Conservation (phyloP, 2,329 filamentous ascomycete species). For the Nemania abortiva region DNA sequence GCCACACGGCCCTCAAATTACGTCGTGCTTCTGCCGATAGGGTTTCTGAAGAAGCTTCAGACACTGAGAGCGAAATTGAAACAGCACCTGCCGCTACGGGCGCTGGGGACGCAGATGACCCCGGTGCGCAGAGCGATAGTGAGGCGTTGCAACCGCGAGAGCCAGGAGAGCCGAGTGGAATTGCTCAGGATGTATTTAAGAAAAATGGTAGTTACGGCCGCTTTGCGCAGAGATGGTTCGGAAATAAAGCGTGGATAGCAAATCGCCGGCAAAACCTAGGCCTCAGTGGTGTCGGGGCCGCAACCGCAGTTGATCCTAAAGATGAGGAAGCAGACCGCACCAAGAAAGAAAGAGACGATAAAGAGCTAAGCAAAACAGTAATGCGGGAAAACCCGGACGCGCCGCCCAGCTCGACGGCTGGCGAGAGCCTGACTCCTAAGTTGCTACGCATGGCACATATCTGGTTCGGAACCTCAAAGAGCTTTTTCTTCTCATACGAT, state of each 20-base stretch:
- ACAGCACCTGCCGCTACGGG: constrained; percentile 54
- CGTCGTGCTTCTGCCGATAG: constrained; percentile 49
- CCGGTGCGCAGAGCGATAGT: constrained; percentile 47
- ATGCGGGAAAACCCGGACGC: constrained; percentile 46
- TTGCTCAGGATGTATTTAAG: constrained; percentile 89
- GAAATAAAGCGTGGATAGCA: constrained; percentile 81
- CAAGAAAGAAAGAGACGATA: constrained; percentile 41
- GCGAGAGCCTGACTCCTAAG: constrained; percentile 79
- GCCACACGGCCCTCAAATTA: constrained; percentile 65
- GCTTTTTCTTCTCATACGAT: constrained; percentile 97
- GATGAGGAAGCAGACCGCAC: constrained; percentile 25
- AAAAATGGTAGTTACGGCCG: constrained; percentile 86
- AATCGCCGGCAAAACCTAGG: constrained; percentile 78
- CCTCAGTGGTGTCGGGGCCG: constrained; percentile 62
- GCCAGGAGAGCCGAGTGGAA: constrained; percentile 63
- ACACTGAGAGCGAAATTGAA: constrained; percentile 63
- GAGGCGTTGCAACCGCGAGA: constrained; percentile 40
- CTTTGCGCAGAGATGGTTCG: constrained; percentile 94
- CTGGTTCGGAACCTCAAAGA: constrained; percentile 82
- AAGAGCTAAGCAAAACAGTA: constrained; percentile 49
- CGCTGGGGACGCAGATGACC: constrained; percentile 50
- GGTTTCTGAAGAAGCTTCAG: constrained; percentile 51
- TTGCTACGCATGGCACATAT: constrained; percentile 85
- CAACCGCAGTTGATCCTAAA: constrained; percentile 57
- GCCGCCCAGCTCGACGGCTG: constrained; percentile 51